Conservation (phyloP, 2,329 filamentous ascomycete genomes). For the Fusarium kyushuense region DNA sequence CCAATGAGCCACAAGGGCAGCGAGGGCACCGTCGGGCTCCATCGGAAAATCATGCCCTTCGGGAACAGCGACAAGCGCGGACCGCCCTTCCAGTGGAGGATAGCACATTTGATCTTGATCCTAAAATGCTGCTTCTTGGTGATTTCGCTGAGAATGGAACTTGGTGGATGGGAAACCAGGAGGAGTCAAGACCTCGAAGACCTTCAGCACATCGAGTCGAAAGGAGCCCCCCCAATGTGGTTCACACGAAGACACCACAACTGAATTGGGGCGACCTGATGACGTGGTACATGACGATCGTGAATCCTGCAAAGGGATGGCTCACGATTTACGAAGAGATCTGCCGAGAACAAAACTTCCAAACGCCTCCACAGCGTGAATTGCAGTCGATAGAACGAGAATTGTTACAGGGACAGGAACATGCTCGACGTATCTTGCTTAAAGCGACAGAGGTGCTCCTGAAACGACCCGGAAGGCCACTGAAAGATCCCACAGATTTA, state of each 20-base stretch:
- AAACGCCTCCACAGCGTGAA: slow-evolving; percentile 52
- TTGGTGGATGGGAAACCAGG: slow-evolving; percentile 80
- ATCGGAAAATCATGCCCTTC: slow-evolving; percentile 52
- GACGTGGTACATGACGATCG: slow-evolving; percentile 79
- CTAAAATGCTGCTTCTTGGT: slow-evolving; percentile 79
- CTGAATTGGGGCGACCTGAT: slow-evolving; percentile 80
- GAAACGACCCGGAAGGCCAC: slow-evolving; percentile 79
- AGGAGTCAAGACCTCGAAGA: slow-evolving; percentile 47
- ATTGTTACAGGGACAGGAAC: slow-evolving; percentile 70
- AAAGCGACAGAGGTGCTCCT: slow-evolving; percentile 84
- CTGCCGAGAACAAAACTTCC: slow-evolving; percentile 45
- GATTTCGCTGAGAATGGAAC: slow-evolving; percentile 84
- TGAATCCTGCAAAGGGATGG: slow-evolving; percentile 78
- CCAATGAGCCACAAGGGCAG: slow-evolving; percentile 52
- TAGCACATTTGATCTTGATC: slow-evolving; percentile 69
- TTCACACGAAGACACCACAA: slow-evolving; percentile 64
- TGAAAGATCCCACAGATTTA: slow-evolving; percentile 76
- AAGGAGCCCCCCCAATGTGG: slow-evolving; percentile 29
- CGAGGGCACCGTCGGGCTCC: slow-evolving; percentile 49
- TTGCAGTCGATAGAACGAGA: slow-evolving; percentile 61
- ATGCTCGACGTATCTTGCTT: slow-evolving; percentile 76
- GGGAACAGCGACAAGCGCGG: slow-evolving; percentile 36
- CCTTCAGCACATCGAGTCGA: slow-evolving; percentile 35
- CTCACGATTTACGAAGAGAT: slow-evolving; percentile 68
- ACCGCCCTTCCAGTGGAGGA: slow-evolving; percentile 37